These are phyloP conservation scores for Gossypium rotundifolium DNA, from an alignment of 345 rosid species.

Conservation along the genomic window DNA sequence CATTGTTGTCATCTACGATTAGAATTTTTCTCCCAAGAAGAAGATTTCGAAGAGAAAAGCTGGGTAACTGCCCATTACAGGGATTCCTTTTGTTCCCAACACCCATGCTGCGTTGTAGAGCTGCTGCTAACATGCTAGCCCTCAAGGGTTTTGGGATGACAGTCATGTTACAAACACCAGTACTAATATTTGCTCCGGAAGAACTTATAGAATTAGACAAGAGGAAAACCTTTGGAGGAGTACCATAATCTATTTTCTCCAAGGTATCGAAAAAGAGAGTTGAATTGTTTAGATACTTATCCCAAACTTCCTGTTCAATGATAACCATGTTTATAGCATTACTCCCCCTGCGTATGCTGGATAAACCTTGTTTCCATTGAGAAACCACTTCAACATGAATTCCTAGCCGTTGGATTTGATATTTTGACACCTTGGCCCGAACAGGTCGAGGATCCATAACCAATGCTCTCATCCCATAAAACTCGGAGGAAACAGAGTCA, in stretches of 20 bases:
- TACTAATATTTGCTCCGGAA: constrained; percentile 19
- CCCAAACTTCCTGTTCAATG: constrained; percentile 85
- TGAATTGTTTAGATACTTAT: constrained; percentile 37
- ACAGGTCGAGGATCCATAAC: constrained; percentile 68
- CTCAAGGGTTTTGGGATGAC: too few relatives aligned
- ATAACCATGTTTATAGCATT: constrained; percentile 46
- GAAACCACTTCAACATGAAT: constrained; percentile 56
- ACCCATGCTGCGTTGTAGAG: too few relatives aligned
- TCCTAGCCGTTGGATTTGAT: constrained; percentile 75
- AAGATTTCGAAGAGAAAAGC: constrained; percentile 49
- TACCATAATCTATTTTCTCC: constrained; percentile 21
- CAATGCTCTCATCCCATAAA: constrained; percentile 64
- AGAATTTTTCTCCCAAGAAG: constrained; percentile 72
- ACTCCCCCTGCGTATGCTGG: constrained; percentile 26
- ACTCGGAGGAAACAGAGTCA: constrained; percentile 35
- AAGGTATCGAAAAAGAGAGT: constrained; percentile 35
- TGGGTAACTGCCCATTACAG: constrained; percentile 53
- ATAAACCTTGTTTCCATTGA: constrained; percentile 41
- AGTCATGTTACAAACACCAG: too few relatives aligned
- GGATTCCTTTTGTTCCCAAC: constrained; percentile 14
- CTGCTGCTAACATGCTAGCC: too few relatives aligned
- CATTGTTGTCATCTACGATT: constrained; percentile 75
- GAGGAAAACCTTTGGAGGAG: constrained; percentile 50
- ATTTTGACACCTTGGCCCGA: constrained; percentile 67
- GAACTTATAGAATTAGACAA: constrained; percentile 49